Base-by-base conservation (phyloP, 306 rosid genomes). In the Dalbergia cultrata region DNA sequence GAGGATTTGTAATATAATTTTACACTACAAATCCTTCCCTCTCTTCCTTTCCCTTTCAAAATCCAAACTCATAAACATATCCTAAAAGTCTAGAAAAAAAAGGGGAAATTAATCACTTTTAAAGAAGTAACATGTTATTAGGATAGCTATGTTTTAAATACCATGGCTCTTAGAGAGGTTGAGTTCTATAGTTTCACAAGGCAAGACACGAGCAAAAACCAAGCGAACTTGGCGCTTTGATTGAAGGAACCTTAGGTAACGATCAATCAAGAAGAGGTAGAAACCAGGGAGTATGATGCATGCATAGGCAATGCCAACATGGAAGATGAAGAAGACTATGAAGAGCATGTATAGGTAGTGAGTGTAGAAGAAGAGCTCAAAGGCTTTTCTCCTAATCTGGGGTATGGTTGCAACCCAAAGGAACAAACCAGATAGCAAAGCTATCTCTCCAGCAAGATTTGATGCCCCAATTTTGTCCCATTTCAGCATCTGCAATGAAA, bases 231-330 rank as follows among this genome's bases (percentile, higher is more conserved):
- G 72, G 3, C 39, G 82, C 2, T 80, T 74, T 17, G 97, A 94
- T 63, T 92, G 97, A 4, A 92, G 81, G 62, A 91, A 88, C 47
- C 98, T 72, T 5, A 94, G 58, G 87, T 1, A 91, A 31, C 98
- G 97, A 59, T 94, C 98, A 14, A 94, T 64, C 50, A 90, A 0
- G 80, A 94, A 94, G 83, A 94, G 97, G 88, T 85, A 92, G 81
- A 92, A 89, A 60, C 91, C 89, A 13, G 97, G 98, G 62, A 94
- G 91, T 90, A 88, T 89, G 0, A 83, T 81, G 80, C 72, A 81
- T 0, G 90, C 6, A 54, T 33, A 85, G 16, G 91, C 37, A 47
- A 92, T 73, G 21, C 94, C 92, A 12, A 90, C 93, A 21, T 92
- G 98, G 57, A 94, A 89, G 76, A 90, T 13, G 78, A 83, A 94